A percentile compares a stretch with the other conserved stretches of the same genome.
phyloP scores from a whole-genome alignment of 129 eudicot genomes.

The Centella asiatica region DNA sequence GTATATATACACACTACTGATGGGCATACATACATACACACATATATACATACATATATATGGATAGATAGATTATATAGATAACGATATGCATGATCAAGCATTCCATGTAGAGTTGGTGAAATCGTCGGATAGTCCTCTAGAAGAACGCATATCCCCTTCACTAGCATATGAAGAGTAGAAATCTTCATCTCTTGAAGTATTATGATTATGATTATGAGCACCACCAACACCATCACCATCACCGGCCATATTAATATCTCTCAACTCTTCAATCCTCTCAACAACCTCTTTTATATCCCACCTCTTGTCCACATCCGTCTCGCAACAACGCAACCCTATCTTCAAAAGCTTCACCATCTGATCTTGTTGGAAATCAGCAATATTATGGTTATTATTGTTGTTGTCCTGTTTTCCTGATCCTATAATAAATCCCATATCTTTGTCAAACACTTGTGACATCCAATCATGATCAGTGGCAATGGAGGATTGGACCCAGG shows the following conservation, averaged over 20 bases:
- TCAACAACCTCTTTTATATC: conserved; percentile 56
- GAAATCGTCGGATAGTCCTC: conserved; percentile 32
- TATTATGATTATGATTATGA: background rate
- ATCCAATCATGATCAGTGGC: conserved; percentile 26
- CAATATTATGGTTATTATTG: no score
- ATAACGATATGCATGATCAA: no score
- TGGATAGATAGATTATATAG: no score
- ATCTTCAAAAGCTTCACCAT: conserved; percentile 67
- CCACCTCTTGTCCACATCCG: conserved; percentile 51
- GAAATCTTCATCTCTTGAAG: conserved; percentile 34
- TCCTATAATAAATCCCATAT: conserved; percentile 30
- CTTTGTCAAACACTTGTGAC: conserved; percentile 46
- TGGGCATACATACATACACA: no score
- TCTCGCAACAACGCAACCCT: conserved; percentile 58
- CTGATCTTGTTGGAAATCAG: no score
- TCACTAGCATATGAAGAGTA: conserved; percentile 46
- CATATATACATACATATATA: no score
- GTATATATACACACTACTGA: no score
- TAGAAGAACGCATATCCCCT: conserved; percentile 25
- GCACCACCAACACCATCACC: background rate
- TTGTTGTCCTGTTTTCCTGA: conserved; percentile 18
- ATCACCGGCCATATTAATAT: conserved; percentile 28
- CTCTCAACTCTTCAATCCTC: conserved; percentile 63
- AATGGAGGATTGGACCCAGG: conserved; percentile 8
- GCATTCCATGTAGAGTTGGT: no score